Conservation (phyloP, 2,329 filamentous ascomycete species). For the Emergomyces pasteurianus region DNA sequence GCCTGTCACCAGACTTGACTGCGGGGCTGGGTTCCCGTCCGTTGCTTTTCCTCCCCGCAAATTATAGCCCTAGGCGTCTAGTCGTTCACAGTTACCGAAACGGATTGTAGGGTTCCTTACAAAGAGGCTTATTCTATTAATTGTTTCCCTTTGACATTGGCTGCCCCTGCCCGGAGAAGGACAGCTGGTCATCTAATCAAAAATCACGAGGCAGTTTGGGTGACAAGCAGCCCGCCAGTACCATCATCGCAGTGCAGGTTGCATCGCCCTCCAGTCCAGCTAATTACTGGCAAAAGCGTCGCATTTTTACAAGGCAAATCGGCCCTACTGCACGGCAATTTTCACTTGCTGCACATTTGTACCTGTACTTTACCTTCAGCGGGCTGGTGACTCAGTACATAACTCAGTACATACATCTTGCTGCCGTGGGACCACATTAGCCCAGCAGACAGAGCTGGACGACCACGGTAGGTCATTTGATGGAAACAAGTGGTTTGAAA, state of each 20-base stretch:
- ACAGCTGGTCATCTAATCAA: not conserved
- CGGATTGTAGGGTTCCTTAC: not conserved
- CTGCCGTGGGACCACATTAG: not conserved
- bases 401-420: too few species aligned
- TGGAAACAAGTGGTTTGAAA: not conserved
- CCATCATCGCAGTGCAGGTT: not conserved
- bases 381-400: not conserved
- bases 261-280: not conserved
- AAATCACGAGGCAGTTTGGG: not conserved
- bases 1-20: slow-evolving; percentile 6
- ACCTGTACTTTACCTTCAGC: not conserved
- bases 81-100: not conserved
- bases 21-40: not conserved
- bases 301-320: not conserved
- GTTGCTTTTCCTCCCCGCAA: not conserved
- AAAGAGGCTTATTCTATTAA: too few species aligned
- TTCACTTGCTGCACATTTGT: not conserved
- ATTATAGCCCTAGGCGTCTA: not conserved
- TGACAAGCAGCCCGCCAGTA: not conserved
- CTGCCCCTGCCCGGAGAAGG: not conserved
- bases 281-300: not conserved
- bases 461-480: slow-evolving; percentile 5
- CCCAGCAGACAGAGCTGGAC: not conserved
- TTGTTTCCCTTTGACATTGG: not conserved
- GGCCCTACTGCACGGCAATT: not conserved